These are phyloP conservation scores for Xylaria nigripes DNA, from an alignment of 495 filamentous ascomycete species.

Conservation along the genomic window DNA sequence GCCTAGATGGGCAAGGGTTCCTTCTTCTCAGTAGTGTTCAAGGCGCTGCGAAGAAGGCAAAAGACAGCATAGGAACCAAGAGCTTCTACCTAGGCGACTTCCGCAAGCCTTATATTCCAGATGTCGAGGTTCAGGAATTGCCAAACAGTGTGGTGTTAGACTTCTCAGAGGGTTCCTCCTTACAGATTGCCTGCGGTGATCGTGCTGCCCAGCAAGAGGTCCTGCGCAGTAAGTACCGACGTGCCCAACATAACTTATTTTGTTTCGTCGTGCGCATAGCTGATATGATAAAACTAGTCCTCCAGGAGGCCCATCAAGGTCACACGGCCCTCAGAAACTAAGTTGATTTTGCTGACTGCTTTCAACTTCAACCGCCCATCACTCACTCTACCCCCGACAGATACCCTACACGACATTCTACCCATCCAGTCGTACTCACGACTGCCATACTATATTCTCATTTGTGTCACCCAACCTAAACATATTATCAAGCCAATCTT, in stretches of 20 bases:
- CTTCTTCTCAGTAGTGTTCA: slow-evolving; percentile 58
- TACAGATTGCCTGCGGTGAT: slow-evolving; percentile 83
- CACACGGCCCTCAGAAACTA: slow-evolving; percentile 33
- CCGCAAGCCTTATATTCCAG: slow-evolving; percentile 64
- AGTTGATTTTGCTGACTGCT: slow-evolving; percentile 2
- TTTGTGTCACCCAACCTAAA: slow-evolving; percentile 14
- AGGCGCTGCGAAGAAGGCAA: slow-evolving; percentile 27
- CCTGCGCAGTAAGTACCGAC: slow-evolving; percentile 50
- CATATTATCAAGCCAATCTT: not conserved
- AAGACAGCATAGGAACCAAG: slow-evolving; percentile 45
- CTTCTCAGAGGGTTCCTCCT: slow-evolving; percentile 70
- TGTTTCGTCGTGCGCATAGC: not conserved
- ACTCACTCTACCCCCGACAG: slow-evolving; percentile 22
- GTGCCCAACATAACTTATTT: not conserved
- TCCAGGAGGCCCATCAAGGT: slow-evolving; percentile 41
- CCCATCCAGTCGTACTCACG: slow-evolving; percentile 6
- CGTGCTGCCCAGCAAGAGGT: slow-evolving; percentile 59
- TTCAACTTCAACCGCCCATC: slow-evolving; percentile 1
- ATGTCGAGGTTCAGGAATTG: slow-evolving; percentile 81
- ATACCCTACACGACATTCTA: slow-evolving; percentile 22
- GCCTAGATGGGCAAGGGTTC: slow-evolving; percentile 67
- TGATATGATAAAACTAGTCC: slow-evolving; percentile 26
- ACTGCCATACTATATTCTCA: slow-evolving; percentile 23
- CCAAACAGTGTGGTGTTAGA: slow-evolving; percentile 81
- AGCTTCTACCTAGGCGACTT: slow-evolving; percentile 78